Evolutionary conservation across 2,329 filamentous ascomycete species (phyloP).

Genomic region (Hysterium pulicare): DNA sequence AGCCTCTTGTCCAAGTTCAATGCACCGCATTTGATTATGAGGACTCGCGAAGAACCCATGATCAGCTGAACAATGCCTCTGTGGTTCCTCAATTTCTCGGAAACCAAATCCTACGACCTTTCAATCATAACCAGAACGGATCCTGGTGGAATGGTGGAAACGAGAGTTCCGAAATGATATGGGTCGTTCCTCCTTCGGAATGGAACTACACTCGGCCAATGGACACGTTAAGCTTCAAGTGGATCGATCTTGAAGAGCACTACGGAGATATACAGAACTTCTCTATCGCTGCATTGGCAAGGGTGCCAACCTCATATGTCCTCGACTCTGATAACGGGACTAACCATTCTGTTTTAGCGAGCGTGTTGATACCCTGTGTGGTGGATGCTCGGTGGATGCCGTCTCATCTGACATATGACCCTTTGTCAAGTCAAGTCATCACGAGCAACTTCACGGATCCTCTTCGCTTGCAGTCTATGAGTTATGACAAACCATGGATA

Average conservation of each 20-base stretch:
- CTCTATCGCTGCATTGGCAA: neutral
- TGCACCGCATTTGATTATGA: neutral
- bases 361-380: neutral
- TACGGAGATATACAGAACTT: neutral
- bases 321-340: neutral
- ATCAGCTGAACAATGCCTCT: neutral
- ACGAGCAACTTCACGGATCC: neutral
- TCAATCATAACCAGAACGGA: no score
- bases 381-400: neutral
- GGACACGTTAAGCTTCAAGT: neutral
- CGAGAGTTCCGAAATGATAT: no score
- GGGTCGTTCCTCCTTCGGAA: neutral
- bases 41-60: neutral
- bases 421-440: neutral
- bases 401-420: neutral
- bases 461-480: neutral
- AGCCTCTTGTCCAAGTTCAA: neutral
- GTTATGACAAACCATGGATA: neutral
- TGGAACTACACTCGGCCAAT: neutral
- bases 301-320: neutral
- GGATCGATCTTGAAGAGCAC: neutral
- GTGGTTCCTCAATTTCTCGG: neutral
- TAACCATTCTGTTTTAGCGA: neutral
- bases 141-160: no score
- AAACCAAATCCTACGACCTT: neutral